Evolutionary conservation across 257 asterid genomes (phyloP).

Genomic region (Petunia secreta): DNA sequence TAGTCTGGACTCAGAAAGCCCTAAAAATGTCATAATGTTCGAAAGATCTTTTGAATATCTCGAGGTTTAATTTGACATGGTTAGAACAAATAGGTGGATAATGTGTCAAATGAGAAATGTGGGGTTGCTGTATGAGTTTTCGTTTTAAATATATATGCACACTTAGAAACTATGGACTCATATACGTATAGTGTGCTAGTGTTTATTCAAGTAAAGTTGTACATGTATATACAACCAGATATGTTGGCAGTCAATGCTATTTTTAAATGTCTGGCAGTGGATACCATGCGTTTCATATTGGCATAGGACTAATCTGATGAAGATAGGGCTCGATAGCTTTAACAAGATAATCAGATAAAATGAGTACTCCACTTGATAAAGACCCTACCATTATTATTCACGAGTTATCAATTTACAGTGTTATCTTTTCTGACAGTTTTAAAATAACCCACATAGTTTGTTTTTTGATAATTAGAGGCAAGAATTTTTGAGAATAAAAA

Average conservation of each 20-base stretch:
- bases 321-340: background rate
- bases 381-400: background rate
- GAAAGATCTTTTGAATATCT: background rate
- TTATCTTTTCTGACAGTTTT: background rate
- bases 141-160: background rate
- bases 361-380: background rate
- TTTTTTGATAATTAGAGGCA: background rate
- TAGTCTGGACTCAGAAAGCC: background rate
- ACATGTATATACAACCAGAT: background rate
- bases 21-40: background rate
- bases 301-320: conserved; percentile 20
- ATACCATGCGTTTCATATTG: background rate
- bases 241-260: background rate
- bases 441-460: background rate
- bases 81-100: conserved; percentile 12
- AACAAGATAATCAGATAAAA: background rate
- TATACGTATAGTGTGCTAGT: background rate
- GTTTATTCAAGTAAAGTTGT: background rate
- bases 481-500: no score
- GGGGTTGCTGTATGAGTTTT: background rate
- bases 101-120: background rate
- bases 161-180: background rate
- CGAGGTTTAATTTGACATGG: background rate
- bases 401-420: background rate
- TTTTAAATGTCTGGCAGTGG: background rate